These are phyloP conservation scores for Cordyceps pruinosa DNA, from an alignment of 2,329 filamentous ascomycete species.

Conservation along the genomic window DNA sequence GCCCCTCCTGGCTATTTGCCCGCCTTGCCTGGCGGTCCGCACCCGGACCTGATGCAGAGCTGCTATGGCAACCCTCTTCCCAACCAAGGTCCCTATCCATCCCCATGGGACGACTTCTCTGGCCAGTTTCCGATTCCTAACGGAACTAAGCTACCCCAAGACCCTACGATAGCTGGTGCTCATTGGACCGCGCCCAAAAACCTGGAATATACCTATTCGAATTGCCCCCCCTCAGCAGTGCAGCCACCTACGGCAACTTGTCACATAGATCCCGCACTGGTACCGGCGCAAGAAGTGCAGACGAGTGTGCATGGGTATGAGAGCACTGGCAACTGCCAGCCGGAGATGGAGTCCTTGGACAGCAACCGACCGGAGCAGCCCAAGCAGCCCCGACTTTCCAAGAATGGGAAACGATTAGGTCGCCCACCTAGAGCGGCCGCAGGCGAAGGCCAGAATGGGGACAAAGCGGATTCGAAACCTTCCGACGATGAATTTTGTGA, in stretches of 20 bases:
- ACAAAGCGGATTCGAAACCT: background rate
- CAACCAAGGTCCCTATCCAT: background rate
- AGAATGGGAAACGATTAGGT: conserved; percentile 11
- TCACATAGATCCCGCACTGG: background rate
- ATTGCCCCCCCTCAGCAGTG: background rate
- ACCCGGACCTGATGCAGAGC: background rate
- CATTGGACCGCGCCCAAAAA: background rate
- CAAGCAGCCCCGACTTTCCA: conserved; percentile 9
- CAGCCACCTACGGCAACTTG: background rate
- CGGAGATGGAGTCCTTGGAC: background rate
- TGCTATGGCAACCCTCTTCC: conserved; percentile 7
- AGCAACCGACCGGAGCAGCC: background rate
- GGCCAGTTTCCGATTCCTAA: background rate
- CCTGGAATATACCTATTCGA: background rate
- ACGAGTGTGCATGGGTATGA: background rate
- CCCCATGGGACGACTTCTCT: background rate
- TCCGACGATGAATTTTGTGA: conserved; percentile 3
- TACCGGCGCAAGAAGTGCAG: background rate
- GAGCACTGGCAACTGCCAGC: background rate
- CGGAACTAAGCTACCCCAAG: background rate
- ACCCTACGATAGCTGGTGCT: background rate
- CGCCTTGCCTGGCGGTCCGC: background rate
- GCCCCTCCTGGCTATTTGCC: background rate
- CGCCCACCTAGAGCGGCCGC: conserved; percentile 3
- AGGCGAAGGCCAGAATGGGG: conserved; percentile 4